phyloP scores from a whole-genome alignment of 805 yeast species.

The Suhomyces xylopsoci region DNA sequence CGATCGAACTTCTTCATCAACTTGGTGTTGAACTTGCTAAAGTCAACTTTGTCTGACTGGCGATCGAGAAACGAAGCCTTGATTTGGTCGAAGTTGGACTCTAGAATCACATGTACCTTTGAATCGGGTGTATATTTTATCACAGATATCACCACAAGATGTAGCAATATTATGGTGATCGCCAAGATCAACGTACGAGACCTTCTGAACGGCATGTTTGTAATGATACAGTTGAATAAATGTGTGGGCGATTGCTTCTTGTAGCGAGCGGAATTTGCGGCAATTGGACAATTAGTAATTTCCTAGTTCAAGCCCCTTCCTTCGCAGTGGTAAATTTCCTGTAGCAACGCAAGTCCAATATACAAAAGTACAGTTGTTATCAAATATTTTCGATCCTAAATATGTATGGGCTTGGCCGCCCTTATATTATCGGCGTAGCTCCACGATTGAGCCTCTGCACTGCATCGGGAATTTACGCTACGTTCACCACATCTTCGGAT shows the following conservation, averaged over 20 bases:
- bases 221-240: neutral
- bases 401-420: neutral
- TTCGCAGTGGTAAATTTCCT: neutral
- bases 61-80: slow-evolving; percentile 1
- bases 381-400: neutral
- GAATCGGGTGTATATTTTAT: slow-evolving; percentile 4
- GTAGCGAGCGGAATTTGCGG: neutral
- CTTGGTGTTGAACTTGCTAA: slow-evolving; percentile 2
- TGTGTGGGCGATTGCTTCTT: neutral
- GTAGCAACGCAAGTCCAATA: neutral
- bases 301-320: neutral
- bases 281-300: neutral
- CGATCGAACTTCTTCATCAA: slow-evolving; percentile 1
- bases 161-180: slow-evolving; percentile 6
- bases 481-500: neutral
- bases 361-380: neutral
- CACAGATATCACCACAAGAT: slow-evolving; percentile 8
- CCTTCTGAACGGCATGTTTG: slow-evolving; percentile 6
- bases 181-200: slow-evolving; percentile 6
- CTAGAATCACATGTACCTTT: neutral
- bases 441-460: neutral
- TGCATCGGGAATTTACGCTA: neutral
- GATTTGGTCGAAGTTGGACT: slow-evolving; percentile 3
- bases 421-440: neutral
- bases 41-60: neutral